Conservation (phyloP, 1,284 basidiomycete genomes). For the Trichosporon sp. region DNA sequence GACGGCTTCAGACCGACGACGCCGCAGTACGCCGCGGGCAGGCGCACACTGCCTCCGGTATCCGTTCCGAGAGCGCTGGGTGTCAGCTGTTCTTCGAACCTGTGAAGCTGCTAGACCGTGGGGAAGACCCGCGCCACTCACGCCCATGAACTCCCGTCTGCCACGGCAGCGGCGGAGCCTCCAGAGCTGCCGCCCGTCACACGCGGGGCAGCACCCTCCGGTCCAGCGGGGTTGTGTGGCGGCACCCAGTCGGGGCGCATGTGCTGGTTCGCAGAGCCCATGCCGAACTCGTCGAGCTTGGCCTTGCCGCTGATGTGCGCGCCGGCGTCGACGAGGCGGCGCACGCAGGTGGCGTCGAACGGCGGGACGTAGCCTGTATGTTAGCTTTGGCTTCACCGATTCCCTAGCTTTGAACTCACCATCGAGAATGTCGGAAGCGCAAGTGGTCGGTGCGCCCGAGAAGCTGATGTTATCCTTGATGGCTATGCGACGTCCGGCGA, state of each 20-base stretch:
- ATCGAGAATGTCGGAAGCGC: conserved; percentile 68
- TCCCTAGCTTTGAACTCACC: conserved; percentile 49
- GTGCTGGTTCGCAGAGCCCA: conserved; percentile 59
- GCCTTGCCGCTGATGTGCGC: conserved; percentile 79
- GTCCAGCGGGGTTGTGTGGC: conserved; percentile 65
- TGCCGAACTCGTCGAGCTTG: conserved; percentile 97
- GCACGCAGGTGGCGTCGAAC: conserved; percentile 81
- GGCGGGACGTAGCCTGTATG: conserved; percentile 68
- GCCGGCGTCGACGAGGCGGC: conserved; percentile 60
- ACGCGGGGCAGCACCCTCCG: conserved; percentile 50
- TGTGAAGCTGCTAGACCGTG: too few relatives aligned
- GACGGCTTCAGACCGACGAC: conserved; percentile 90
- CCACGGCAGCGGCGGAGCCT: conserved; percentile 53
- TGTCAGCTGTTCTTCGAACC: conserved; percentile 8
- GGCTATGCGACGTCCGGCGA: conserved; percentile 53
- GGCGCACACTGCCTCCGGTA: conserved; percentile 87
- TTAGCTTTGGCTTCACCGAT: background rate
- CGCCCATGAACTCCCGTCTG: conserved; percentile 68
- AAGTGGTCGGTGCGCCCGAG: conserved; percentile 64
- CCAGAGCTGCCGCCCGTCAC: conserved; percentile 61
- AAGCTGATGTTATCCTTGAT: conserved; percentile 87
- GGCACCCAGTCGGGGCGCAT: conserved; percentile 47
- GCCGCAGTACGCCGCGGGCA: conserved; percentile 92
- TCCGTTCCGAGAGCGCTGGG: conserved; percentile 83
- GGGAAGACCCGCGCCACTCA: too few relatives aligned